phyloP scores from a whole-genome alignment of 805 yeast genomes.

The Cyberlindnera euphorbiae region DNA sequence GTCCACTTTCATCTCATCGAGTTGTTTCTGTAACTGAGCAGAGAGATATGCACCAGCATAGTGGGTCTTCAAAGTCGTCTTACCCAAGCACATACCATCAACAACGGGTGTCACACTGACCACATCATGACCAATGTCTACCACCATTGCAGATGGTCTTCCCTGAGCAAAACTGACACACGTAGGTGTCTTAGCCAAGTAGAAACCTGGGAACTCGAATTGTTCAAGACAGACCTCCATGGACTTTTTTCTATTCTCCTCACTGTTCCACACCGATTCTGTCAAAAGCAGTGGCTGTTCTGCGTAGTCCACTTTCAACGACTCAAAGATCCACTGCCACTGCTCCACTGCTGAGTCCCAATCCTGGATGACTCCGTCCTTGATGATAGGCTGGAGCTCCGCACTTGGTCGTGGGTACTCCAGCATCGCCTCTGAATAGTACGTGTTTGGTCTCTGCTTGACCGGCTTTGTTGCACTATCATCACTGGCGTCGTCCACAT shows the following conservation, averaged over 20 bases:
- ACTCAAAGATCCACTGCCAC: slow-evolving; percentile 56
- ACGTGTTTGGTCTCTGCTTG: slow-evolving; percentile 24
- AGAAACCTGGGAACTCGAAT: slow-evolving; percentile 74
- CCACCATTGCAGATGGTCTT: slow-evolving; percentile 79
- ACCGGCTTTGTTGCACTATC: slow-evolving; percentile 18
- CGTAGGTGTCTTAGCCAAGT: slow-evolving; percentile 77
- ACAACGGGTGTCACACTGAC: slow-evolving; percentile 75
- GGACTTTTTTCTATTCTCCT: slow-evolving; percentile 58
- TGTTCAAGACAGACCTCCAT: slow-evolving; percentile 69
- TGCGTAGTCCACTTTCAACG: slow-evolving; percentile 45
- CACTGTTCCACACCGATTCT: slow-evolving; percentile 83
- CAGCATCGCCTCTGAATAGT: slow-evolving; percentile 38
- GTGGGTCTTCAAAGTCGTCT: slow-evolving; percentile 64
- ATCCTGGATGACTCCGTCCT: slow-evolving; percentile 62
- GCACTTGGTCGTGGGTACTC: slow-evolving; percentile 46
- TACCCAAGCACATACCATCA: slow-evolving; percentile 73
- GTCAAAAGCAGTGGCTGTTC: slow-evolving; percentile 79
- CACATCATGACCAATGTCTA: slow-evolving; percentile 79
- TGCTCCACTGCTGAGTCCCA: slow-evolving; percentile 85
- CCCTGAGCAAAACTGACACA: slow-evolving; percentile 88
- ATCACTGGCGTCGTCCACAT: slow-evolving; percentile 21
- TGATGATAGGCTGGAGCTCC: slow-evolving; percentile 52
- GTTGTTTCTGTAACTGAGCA: slow-evolving; percentile 43
- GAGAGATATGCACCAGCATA: slow-evolving; percentile 68
- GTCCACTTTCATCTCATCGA: slow-evolving; percentile 31